Evolutionary conservation across 2,329 filamentous ascomycete genomes (phyloP).

Genomic region (Neonectria neomacrospora): DNA sequence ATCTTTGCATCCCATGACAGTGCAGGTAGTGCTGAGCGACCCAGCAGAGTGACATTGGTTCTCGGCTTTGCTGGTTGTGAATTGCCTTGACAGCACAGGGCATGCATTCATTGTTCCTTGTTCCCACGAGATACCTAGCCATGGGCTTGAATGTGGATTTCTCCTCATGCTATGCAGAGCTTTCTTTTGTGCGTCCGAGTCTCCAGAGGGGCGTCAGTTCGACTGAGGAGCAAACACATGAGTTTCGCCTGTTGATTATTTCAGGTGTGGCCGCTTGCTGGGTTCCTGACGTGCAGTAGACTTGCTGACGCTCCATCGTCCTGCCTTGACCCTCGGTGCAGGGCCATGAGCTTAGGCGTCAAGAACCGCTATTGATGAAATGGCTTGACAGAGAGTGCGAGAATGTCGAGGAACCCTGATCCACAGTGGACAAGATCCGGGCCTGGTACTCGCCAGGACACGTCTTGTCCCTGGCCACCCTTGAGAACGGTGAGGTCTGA

Average conservation of each 20-base stretch:
- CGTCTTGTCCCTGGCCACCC: conserved; percentile 35
- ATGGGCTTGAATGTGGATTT: not conserved
- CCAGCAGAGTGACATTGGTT: not conserved
- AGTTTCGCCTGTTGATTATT: conserved; percentile 1
- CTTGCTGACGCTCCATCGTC: conserved; percentile 7
- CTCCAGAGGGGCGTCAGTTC: not conserved
- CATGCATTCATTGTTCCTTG: not conserved
- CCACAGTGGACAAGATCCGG: conserved; percentile 33
- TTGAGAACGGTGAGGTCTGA: conserved; percentile 43
- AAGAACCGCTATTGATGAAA: conserved; percentile 36
- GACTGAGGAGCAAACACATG: conserved; percentile 9
- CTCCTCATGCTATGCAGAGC: not conserved
- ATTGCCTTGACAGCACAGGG: not conserved
- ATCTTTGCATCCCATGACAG: not conserved
- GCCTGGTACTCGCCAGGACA: conserved; percentile 25
- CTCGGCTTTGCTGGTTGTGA: not conserved
- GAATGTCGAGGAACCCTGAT: conserved; percentile 28
- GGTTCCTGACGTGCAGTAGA: conserved; percentile 20
- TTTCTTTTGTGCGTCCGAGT: not conserved
- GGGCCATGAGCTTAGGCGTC: conserved; percentile 28
- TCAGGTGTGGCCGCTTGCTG: conserved; percentile 9
- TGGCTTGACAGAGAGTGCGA: conserved; percentile 25
- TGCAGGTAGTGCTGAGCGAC: not conserved
- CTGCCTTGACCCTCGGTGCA: conserved; percentile 6
- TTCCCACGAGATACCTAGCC: not conserved